Percentiles rank a stretch among this genome's conserved stretches.
phyloP scores from a whole-genome alignment of 176 grass and related monocot genomes.

The Hyparrhenia diplandra region DNA sequence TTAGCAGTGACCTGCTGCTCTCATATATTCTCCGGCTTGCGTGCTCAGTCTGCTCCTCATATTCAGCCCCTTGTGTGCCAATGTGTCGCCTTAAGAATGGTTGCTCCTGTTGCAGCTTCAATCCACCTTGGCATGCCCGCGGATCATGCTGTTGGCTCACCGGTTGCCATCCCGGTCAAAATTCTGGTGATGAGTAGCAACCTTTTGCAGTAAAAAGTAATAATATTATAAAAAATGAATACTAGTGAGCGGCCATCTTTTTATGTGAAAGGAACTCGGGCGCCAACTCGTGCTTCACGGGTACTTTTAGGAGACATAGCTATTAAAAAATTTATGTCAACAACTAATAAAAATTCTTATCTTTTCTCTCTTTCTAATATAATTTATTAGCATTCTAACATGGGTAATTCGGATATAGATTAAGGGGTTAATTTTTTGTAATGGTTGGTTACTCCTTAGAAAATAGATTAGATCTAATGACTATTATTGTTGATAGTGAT shows the following conservation, averaged over 20 bases:
- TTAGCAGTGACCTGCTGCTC: background rate
- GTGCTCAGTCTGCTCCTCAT: background rate
- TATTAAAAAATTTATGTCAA: background rate
- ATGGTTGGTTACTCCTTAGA: no score
- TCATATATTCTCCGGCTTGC: conserved; percentile 24
- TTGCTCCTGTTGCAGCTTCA: background rate
- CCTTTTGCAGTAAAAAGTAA: background rate
- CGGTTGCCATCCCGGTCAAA: conserved; percentile 24
- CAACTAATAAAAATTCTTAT: background rate
- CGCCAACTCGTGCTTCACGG: background rate
- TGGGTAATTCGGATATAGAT: no score
- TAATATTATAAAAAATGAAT: background rate
- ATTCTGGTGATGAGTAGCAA: background rate
- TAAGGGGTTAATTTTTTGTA: no score
- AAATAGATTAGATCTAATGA: no score
- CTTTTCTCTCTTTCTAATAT: background rate
- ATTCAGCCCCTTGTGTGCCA: background rate
- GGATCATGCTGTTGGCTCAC: conserved; percentile 6
- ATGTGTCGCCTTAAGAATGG: conserved; percentile 17
- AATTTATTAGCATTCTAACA: background rate
- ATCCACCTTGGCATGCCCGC: background rate
- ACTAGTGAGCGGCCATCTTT: background rate
- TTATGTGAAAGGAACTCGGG: background rate
- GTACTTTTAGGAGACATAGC: background rate
- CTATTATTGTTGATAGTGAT: no score